Percentiles rank a stretch among this genome's conserved stretches.
Conservation (phyloP, 495 filamentous ascomycete species). For the Bombardia bombarda region DNA sequence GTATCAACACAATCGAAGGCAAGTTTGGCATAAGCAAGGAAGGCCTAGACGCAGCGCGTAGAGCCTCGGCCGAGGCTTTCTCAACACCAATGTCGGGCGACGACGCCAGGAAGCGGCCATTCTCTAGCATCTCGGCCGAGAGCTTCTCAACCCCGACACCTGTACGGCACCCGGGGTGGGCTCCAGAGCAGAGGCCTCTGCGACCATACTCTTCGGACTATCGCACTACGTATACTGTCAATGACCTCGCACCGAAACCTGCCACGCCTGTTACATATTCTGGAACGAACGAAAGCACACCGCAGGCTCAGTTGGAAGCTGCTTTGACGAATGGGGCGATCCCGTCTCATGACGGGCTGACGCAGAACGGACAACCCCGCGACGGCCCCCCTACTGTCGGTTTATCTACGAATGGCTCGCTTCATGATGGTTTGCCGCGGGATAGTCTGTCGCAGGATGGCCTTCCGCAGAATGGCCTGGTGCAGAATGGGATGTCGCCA, state of each 20-base stretch:
- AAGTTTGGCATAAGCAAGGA: conserved; percentile 33
- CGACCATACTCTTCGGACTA: conserved; percentile 28
- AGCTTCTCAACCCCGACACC: conserved; percentile 25
- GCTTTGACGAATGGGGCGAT: background rate
- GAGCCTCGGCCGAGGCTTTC: conserved; percentile 31
- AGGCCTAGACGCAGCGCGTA: conserved; percentile 15
- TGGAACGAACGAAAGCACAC: conserved; percentile 6
- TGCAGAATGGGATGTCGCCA: background rate
- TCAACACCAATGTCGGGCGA: conserved; percentile 23
- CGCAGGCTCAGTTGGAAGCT: conserved; percentile 21
- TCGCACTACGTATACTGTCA: conserved; percentile 26
- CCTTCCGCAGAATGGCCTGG: conserved; percentile 6
- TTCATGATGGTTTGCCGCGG: background rate
- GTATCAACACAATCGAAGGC: conserved; percentile 75
- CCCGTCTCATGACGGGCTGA: background rate
- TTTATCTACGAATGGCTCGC: no score
- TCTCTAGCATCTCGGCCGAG: conserved; percentile 37
- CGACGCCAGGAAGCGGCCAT: conserved; percentile 37
- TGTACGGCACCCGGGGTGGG: conserved; percentile 23
- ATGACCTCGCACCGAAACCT: conserved; percentile 27
- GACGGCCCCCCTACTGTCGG: background rate
- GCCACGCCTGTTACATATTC: conserved; percentile 22
- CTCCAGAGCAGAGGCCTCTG: conserved; percentile 31
- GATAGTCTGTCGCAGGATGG: conserved; percentile 5
- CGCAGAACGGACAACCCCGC: background rate